phyloP scores from a whole-genome alignment of 495 filamentous ascomycete species.

The Podospora fimiseda region DNA sequence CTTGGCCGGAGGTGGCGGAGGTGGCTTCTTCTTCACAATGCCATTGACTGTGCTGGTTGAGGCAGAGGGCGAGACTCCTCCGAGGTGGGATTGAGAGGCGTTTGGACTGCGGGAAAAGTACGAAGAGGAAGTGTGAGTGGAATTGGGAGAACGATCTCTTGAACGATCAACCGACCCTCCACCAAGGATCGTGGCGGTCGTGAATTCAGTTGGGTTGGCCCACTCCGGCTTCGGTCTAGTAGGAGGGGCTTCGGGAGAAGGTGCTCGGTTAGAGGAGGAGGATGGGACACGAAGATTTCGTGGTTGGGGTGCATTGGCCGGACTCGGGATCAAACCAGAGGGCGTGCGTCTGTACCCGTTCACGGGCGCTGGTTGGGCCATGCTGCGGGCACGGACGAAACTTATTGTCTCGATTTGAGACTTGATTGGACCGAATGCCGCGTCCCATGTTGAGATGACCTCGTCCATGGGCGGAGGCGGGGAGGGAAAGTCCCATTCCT shows the following conservation, averaged over 20 bases:
- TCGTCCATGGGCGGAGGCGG: slow-evolving; percentile 68
- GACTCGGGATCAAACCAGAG: slow-evolving; percentile 30
- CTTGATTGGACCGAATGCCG: slow-evolving; percentile 57
- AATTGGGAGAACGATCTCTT: slow-evolving; percentile 36
- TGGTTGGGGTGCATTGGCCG: slow-evolving; percentile 20
- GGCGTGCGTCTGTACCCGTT: slow-evolving; percentile 26
- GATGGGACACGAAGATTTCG: slow-evolving; percentile 37
- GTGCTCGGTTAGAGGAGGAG: slow-evolving; percentile 15
- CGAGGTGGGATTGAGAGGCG: background rate
- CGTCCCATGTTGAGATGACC: slow-evolving; percentile 64
- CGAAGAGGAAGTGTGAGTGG: slow-evolving; percentile 11
- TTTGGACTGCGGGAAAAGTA: background rate
- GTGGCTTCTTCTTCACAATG: slow-evolving; percentile 36
- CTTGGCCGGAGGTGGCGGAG: slow-evolving; percentile 63
- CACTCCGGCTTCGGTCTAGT: slow-evolving; percentile 8
- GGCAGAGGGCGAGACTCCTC: background rate
- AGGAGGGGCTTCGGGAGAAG: background rate
- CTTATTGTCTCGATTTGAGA: slow-evolving; percentile 66
- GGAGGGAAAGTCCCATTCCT: slow-evolving; percentile 62
- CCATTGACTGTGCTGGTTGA: slow-evolving; percentile 16
- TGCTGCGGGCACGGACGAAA: slow-evolving; percentile 39
- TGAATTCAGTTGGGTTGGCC: slow-evolving; percentile 41
- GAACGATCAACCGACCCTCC: slow-evolving; percentile 20
- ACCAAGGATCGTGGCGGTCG: slow-evolving; percentile 37
- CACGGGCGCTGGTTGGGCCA: slow-evolving; percentile 13